phyloP scores from a whole-genome alignment of 73 alveolate species.

The Paramecium octaurelia region DNA sequence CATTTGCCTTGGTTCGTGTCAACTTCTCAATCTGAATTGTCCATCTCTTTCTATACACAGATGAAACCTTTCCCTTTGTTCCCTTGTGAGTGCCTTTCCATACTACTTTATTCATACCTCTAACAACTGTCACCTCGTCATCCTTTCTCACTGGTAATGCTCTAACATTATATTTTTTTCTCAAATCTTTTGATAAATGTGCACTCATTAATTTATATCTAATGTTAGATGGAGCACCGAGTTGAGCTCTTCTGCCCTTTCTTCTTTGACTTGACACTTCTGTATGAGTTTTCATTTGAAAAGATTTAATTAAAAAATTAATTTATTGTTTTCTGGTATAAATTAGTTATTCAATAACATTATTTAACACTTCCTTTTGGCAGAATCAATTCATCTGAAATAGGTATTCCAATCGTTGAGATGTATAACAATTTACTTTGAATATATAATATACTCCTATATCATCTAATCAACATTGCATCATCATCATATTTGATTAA shows the following conservation, averaged over 20 bases:
- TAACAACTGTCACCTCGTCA: slow-evolving; percentile 78
- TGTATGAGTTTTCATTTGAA: slow-evolving; percentile 40
- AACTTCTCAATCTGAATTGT: slow-evolving; percentile 86
- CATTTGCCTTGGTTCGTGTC: slow-evolving; percentile 80
- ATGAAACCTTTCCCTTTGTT: slow-evolving; percentile 89
- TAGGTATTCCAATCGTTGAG: too few relatives aligned
- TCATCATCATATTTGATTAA: background rate
- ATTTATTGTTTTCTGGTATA: background rate
- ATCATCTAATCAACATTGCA: background rate
- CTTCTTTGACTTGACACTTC: slow-evolving; percentile 87
- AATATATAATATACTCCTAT: background rate
- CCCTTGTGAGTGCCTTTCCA: slow-evolving; percentile 65
- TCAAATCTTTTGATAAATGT: slow-evolving; percentile 83
- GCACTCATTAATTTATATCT: slow-evolving; percentile 90
- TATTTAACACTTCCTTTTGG: too few relatives aligned
- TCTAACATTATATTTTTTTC: slow-evolving; percentile 83
- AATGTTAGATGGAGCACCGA: slow-evolving; percentile 90
- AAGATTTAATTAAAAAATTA: background rate
- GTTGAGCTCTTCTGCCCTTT: slow-evolving; percentile 87
- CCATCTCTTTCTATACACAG: slow-evolving; percentile 95
- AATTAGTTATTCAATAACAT: background rate
- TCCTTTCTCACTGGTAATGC: slow-evolving; percentile 95
- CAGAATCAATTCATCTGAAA: too few relatives aligned
- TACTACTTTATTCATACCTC: slow-evolving; percentile 52
- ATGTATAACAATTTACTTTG: too few relatives aligned